Evolutionary conservation across 257 asterid species (phyloP).

Genomic region (Coffea canephora): DNA sequence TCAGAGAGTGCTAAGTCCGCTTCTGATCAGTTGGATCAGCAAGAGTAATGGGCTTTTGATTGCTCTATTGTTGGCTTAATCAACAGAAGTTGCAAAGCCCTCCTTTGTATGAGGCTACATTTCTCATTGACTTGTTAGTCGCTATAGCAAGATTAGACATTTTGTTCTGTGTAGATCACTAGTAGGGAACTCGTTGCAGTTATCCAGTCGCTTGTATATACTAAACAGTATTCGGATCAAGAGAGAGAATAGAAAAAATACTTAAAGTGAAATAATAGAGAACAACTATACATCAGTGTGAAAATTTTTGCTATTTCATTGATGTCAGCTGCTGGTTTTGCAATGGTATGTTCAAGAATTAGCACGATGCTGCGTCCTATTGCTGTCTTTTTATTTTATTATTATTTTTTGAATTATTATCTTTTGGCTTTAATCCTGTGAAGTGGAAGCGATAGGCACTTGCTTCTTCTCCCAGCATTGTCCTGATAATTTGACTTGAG

Average conservation of each 20-base stretch:
- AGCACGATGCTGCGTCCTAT: background rate
- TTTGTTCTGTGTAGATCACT: background rate
- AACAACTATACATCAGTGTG: too few species aligned
- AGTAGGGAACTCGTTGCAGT: background rate
- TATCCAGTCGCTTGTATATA: background rate
- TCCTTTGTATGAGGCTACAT: background rate
- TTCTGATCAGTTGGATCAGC: conserved; percentile 43
- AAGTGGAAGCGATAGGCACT: too few species aligned
- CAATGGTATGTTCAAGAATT: background rate
- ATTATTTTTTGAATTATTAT: too few species aligned
- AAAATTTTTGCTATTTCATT: background rate
- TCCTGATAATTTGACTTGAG: too few species aligned
- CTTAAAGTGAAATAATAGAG: background rate
- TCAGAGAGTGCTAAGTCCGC: conserved; percentile 21
- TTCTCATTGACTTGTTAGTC: background rate
- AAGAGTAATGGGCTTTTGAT: conserved; percentile 18
- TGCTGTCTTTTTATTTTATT: too few species aligned
- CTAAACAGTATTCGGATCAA: background rate
- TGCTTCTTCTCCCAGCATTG: too few species aligned
- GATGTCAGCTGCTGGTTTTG: background rate
- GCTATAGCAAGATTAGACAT: background rate
- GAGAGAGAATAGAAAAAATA: background rate
- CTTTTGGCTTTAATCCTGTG: too few species aligned
- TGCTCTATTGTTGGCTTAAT: background rate
- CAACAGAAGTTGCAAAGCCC: background rate